Evolutionary conservation across 2,329 filamentous ascomycete species (phyloP).

Genomic region (Ceratocystiopsis brevicomis): DNA sequence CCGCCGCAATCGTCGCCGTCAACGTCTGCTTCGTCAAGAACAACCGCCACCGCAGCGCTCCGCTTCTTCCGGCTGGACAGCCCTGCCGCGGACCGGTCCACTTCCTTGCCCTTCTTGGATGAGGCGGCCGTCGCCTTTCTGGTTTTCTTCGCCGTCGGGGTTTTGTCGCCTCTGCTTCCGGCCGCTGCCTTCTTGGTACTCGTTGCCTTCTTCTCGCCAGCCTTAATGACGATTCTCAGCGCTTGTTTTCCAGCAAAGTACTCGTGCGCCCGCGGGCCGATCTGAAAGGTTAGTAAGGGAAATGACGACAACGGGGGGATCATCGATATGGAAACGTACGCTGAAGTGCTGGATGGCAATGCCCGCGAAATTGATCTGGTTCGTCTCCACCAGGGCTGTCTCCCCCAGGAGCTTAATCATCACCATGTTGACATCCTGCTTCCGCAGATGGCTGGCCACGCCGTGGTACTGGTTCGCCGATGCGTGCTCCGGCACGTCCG

Average conservation of each 20-base stretch:
- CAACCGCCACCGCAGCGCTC: background rate
- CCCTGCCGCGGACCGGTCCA: constrained; percentile 14
- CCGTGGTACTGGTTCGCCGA: constrained; percentile 40
- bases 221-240: constrained; percentile 23
- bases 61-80: constrained; percentile 10
- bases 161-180: background rate
- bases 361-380: constrained; percentile 40
- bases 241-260: constrained; percentile 27
- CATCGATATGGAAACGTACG: constrained; percentile 26
- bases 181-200: background rate
- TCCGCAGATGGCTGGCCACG: constrained; percentile 47
- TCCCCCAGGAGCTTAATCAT: constrained; percentile 59
- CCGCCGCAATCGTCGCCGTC: constrained; percentile 14
- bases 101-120: constrained; percentile 5
- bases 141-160: background rate
- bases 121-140: constrained; percentile 8
- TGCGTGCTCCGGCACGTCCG: constrained; percentile 38
- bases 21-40: constrained; percentile 17
- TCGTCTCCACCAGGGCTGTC: constrained; percentile 53
- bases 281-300: constrained; percentile 8
- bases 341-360: constrained; percentile 60
- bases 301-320: background rate
- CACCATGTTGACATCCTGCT: constrained; percentile 65
- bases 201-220: constrained; percentile 11
- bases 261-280: constrained; percentile 21